Percentiles rank a stretch among this genome's conserved stretches.
phyloP scores from a whole-genome alignment of 202 grass and related monocot genomes.

The Elaeis oleifera region DNA sequence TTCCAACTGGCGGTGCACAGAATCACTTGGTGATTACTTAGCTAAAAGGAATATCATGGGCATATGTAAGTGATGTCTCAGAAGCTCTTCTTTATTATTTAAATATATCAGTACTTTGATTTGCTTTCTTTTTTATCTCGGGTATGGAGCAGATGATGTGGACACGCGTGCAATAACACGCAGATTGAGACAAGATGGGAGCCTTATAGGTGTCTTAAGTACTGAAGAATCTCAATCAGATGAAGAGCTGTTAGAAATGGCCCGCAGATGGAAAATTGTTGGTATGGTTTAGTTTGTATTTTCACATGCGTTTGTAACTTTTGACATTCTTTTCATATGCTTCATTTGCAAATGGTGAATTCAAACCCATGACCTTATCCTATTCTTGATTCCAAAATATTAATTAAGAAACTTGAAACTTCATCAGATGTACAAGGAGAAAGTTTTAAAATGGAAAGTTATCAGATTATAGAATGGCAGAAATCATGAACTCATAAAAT shows the following conservation, averaged over 20 bases:
- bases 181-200: conserved; percentile 87
- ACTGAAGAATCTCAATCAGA: conserved; percentile 71
- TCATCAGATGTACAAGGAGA: too few relatives aligned
- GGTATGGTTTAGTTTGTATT: conserved; percentile 30
- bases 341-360: not conserved
- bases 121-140: conserved; percentile 10
- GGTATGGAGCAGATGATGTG: conserved; percentile 50
- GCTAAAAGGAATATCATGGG: conserved; percentile 90
- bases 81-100: not conserved
- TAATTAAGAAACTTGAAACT: too few relatives aligned
- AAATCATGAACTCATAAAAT: too few relatives aligned
- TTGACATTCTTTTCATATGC: not conserved
- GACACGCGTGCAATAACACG: conserved; percentile 92
- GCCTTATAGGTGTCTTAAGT: conserved; percentile 93
- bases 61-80: conserved; percentile 61
- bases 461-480: too few relatives aligned
- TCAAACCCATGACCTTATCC: too few relatives aligned
- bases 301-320: not conserved
- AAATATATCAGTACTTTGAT: not conserved
- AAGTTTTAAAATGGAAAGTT: too few relatives aligned
- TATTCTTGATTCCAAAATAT: too few relatives aligned
- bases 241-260: conserved; percentile 63
- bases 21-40: conserved; percentile 83
- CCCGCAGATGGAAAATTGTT: conserved; percentile 82
- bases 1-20: conserved; percentile 81